A percentile compares a stretch with the other conserved stretches of the same genome.
Evolutionary conservation across 352 stramenopile genomes (phyloP).

Genomic region (Phytophthora sansomeana): DNA sequence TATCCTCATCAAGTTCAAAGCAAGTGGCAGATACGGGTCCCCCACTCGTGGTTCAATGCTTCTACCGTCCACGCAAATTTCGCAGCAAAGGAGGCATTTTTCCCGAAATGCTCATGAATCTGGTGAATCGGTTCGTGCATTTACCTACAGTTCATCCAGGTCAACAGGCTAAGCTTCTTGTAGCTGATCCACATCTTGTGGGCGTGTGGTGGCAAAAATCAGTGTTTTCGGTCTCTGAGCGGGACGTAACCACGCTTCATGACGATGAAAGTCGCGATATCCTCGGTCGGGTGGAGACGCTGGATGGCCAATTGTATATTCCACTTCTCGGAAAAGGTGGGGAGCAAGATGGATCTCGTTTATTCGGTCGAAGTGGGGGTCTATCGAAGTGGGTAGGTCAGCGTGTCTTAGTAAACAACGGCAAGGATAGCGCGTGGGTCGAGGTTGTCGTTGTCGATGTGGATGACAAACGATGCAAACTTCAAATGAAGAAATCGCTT

Average conservation of each 20-base stretch:
- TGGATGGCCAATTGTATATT: conserved; percentile 73
- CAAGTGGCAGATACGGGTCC: conserved; percentile 10
- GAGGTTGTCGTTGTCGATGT: conserved; percentile 63
- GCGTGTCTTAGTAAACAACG: conserved; percentile 71
- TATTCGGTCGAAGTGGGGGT: conserved; percentile 47
- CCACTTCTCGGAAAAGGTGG: conserved; percentile 46
- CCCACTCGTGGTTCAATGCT: conserved; percentile 37
- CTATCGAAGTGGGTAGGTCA: conserved; percentile 67
- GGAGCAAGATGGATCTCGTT: conserved; percentile 46
- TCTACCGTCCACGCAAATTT: conserved; percentile 64
- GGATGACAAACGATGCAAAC: conserved; percentile 71
- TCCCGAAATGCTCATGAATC: conserved; percentile 52
- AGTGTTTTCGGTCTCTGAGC: conserved; percentile 54
- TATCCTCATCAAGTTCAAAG: conserved; percentile 20
- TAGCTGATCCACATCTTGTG: conserved; percentile 57
- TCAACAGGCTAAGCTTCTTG: conserved; percentile 57
- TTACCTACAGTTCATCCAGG: conserved; percentile 44
- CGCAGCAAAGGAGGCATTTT: conserved; percentile 73
- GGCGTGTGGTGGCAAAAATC: conserved; percentile 80
- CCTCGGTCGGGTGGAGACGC: conserved; percentile 51
- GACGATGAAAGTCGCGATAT: conserved; percentile 62
- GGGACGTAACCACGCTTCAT: conserved; percentile 67
- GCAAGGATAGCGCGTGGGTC: conserved; percentile 74
- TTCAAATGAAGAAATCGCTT: conserved; percentile 67
- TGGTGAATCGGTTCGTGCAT: conserved; percentile 54